Base-by-base conservation (phyloP, 441 rosid genomes). In the Rhodomyrtus psidioides region DNA sequence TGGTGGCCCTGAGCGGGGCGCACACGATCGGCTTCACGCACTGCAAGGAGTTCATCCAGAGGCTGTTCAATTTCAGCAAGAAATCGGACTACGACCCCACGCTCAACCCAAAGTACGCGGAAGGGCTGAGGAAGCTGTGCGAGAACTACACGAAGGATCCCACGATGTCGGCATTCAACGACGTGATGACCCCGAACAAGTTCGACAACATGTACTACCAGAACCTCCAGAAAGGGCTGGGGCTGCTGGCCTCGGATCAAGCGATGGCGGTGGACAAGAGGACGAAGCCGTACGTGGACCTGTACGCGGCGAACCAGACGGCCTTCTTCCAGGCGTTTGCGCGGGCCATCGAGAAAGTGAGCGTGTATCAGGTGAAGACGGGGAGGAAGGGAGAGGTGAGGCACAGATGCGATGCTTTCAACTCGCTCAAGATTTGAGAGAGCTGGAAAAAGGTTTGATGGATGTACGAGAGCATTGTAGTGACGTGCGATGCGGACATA, bases 11-110 rank as follows among this genome's bases (percentile, higher is more conserved):
- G 23, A 84, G 87, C 7, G 97, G 98, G 1, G 95, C 95, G 12
- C 98, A 96, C 88, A 95, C 98, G 10, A 92, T 96, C 17, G 98
- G 98, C 7, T 96, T 96, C 91, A 86, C 97, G 1, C 98, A 96
- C 39, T 94, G 98, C 89, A 92, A 90, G 83, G 95, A 96, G 87
- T 95, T 95, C 87, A 91, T 90, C 12, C 56, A 83, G 28, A 76
- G 88, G 49, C 26, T 96, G 83, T 91, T 88, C 82, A 89, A 90
- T 85, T 86, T 70, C 83, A 91, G 92, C 56, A 84, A 87, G 49
- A 87, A 79, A 6, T 86, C 88, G 21, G 86, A 85, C 6, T 86
- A 87, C 4, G 94, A 88, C 62, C 94, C 91, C 0, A 88, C 87
- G 1, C 46, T 87, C 62, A 87, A 93, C 85, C 92, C 94, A 3